Base-by-base conservation (phyloP, 352 stramenopile species). In the Globisporangium paroecandrum region DNA sequence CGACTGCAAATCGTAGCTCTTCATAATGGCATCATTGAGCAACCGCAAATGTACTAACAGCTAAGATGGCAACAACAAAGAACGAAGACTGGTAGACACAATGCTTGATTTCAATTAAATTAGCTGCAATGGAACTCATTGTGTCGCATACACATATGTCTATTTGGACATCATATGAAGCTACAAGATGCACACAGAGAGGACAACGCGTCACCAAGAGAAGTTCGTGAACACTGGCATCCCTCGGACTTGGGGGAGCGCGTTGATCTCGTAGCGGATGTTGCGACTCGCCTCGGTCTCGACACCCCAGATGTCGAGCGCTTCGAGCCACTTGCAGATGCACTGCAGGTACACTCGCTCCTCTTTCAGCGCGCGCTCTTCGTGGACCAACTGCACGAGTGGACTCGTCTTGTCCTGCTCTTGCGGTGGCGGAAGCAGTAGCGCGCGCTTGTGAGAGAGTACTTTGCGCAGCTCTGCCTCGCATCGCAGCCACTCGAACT, bases 241-340 rank as follows among this genome's bases (percentile, higher is more conserved):
- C 18, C 25, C 38, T 32, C 54, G 60, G 25, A 57, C 22, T 13
- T 58, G 60, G 1, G 64, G 64, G 5, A 69, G 29, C 64, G 64
- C 32, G 38, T 69, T 69, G 56, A 69, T 64, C 46, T 69, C 29
- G 46, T 53, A 64, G 24, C 64, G 64, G 20, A 65, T 64, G 25
- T 27, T 24, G 46, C 64, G 22, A 29, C 64, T 65, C 22, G 24
- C 57, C 7, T 64, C 56, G n/a, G 64, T 65, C 56, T 69, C 64
- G 29, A 36, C 55, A 18, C 64, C 64, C 64, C 64, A 69, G 27
- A 60, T 69, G 29, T 69, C 64, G 55, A 69, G 64, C 55, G 55
- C 58, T 8, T 58, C 38, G 10, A 34, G 20, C 64, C 56, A 69
- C 41, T 49, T 64, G 36, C 36, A 20, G 36, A 65, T 53, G 38